Conservation (phyloP, 2,329 filamentous ascomycete genomes). For the Curvularia hawaiiensis region DNA sequence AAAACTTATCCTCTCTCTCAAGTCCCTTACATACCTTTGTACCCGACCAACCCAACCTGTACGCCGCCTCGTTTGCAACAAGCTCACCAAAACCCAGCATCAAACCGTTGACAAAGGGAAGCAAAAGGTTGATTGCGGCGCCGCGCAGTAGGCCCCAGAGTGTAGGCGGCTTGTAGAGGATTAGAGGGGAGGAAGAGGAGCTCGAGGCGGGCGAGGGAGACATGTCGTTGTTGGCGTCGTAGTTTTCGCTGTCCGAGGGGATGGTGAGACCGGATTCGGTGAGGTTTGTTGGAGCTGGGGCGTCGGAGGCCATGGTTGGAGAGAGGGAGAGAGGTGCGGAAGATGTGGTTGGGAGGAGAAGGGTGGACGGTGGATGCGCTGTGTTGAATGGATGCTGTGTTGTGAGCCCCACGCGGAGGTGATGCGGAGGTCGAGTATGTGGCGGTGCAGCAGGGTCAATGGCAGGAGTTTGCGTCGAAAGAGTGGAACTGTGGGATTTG, state of each 20-base stretch:
- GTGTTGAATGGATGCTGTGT: neutral
- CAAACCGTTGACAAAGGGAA: slow-evolving; percentile 96
- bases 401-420: slow-evolving; percentile 18
- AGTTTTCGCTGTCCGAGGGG: slow-evolving; percentile 82
- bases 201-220: slow-evolving; percentile 65
- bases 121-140: slow-evolving; percentile 90
- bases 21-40: slow-evolving; percentile 73
- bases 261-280: slow-evolving; percentile 77
- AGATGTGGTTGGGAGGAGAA: neutral
- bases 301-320: slow-evolving; percentile 24
- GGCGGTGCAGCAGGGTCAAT: neutral
- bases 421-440: slow-evolving; percentile 13
- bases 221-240: slow-evolving; percentile 68
- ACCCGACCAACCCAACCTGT: slow-evolving; percentile 87
- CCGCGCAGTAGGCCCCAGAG: slow-evolving; percentile 84
- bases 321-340: neutral
- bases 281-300: slow-evolving; percentile 55
- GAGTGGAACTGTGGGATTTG: neutral
- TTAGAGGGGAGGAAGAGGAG: slow-evolving; percentile 64
- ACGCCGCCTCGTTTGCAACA: slow-evolving; percentile 95
- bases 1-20: no score
- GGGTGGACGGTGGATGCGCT: neutral
- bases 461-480: neutral
- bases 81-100: slow-evolving; percentile 98
- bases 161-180: slow-evolving; percentile 88